Conservation (phyloP, 2,329 filamentous ascomycete species). For the Fusarium subglutinans region DNA sequence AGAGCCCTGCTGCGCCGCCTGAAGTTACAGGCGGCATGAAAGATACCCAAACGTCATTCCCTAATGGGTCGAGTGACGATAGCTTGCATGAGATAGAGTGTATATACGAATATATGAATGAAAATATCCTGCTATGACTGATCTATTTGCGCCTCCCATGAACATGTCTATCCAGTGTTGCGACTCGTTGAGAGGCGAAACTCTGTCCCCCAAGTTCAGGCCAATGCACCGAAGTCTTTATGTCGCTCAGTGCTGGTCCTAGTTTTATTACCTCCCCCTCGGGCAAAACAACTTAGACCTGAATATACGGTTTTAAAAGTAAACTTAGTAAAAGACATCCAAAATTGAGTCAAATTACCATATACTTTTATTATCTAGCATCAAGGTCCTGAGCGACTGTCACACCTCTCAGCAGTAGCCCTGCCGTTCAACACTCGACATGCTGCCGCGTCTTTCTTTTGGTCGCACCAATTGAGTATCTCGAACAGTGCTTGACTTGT, state of each 20-base stretch:
- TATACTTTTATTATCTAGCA: no score
- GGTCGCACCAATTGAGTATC: neutral
- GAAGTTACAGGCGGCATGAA: neutral
- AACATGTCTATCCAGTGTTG: neutral
- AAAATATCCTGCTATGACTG: neutral
- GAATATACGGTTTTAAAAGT: no score
- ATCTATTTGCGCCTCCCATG: neutral
- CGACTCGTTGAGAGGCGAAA: neutral
- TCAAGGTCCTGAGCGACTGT: no score
- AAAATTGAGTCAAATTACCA: no score
- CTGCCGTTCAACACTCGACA: neutral
- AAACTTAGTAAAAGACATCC: no score
- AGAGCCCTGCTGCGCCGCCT: neutral
- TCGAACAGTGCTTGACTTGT: neutral
- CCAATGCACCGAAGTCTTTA: neutral
- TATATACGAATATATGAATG: conserved; percentile 18
- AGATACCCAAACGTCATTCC: conserved; percentile 18
- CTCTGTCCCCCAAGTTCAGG: neutral
- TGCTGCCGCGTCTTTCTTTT: neutral
- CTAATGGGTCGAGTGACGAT: neutral
- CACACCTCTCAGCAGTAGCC: no score
- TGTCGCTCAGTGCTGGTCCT: neutral
- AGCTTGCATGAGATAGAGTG: neutral
- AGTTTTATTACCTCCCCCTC: no score
- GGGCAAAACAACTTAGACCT: no score